Conservation (phyloP, 140 eudicot genomes). For the Senecio squalidus region DNA sequence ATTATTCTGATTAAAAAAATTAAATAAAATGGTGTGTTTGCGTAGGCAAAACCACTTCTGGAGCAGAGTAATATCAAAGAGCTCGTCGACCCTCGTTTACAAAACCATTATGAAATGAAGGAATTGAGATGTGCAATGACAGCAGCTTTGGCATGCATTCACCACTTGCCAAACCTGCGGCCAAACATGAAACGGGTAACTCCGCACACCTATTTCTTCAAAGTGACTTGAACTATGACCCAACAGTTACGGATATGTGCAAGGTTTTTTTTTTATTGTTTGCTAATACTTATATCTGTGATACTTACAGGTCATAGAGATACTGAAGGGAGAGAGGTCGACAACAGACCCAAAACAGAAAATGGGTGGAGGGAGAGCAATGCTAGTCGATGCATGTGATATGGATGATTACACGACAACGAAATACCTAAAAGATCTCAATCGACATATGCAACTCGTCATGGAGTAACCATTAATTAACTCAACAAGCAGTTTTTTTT, state of each 20-base stretch:
- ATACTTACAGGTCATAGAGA: conserved; percentile 60
- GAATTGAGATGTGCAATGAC: conserved; percentile 65
- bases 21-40: neutral
- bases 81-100: conserved; percentile 67
- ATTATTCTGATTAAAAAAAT: neutral
- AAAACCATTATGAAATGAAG: conserved; percentile 36
- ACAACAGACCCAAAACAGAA: conserved; percentile 45
- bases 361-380: conserved; percentile 39
- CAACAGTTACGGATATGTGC: neutral
- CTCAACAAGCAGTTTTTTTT: neutral
- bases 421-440: conserved; percentile 70
- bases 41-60: conserved; percentile 79
- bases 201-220: too few species aligned
- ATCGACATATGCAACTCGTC: conserved; percentile 85
- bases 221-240: neutral
- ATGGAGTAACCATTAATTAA: conserved; percentile 56
- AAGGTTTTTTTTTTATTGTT: neutral
- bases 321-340: conserved; percentile 55
- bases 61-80: conserved; percentile 49
- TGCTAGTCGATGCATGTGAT: conserved; percentile 54
- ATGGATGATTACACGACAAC: conserved; percentile 66
- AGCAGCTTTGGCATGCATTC: conserved; percentile 79
- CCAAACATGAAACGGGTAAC: conserved; percentile 72
- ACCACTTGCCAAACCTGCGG: conserved; percentile 68
- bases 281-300: neutral